These are phyloP conservation scores for Ceratocystis papillata DNA, from an alignment of 2,329 filamentous ascomycete genomes.

Conservation along the genomic window DNA sequence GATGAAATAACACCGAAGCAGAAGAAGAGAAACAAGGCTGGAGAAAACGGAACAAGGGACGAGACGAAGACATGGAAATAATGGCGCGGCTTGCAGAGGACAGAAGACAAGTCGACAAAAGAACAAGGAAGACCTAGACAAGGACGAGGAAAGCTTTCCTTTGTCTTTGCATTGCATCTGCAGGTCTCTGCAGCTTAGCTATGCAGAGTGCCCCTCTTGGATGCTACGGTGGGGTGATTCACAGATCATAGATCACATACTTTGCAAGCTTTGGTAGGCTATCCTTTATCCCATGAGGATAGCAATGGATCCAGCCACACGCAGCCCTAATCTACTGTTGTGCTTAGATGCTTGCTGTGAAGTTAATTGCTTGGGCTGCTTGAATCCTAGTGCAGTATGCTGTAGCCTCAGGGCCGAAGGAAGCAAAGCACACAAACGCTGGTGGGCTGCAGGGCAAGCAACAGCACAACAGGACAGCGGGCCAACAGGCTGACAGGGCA, in stretches of 20 bases:
- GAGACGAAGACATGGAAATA: neutral
- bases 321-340: too few species aligned
- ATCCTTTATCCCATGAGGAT: too few species aligned
- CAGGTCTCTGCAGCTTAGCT: slow-evolving; percentile 14
- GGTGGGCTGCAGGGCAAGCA: too few species aligned
- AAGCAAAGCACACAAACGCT: too few species aligned
- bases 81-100: neutral
- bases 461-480: too few species aligned
- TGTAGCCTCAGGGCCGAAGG: too few species aligned
- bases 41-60: neutral
- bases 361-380: too few species aligned
- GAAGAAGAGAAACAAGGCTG: neutral
- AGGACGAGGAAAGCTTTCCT: neutral
- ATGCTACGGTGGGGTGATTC: slow-evolving; percentile 22
- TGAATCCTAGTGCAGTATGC: too few species aligned
- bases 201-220: slow-evolving; percentile 19
- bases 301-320: too few species aligned
- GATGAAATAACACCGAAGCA: neutral
- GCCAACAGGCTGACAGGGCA: too few species aligned
- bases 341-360: too few species aligned
- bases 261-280: neutral
- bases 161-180: slow-evolving; percentile 11
- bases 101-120: neutral
- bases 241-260: slow-evolving; percentile 12
- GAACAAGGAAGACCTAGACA: neutral